A percentile compares a stretch with the other conserved stretches of the same genome.
phyloP scores from a whole-genome alignment of 192 early-diverging fungal species.

The Backusella psychrophila region DNA sequence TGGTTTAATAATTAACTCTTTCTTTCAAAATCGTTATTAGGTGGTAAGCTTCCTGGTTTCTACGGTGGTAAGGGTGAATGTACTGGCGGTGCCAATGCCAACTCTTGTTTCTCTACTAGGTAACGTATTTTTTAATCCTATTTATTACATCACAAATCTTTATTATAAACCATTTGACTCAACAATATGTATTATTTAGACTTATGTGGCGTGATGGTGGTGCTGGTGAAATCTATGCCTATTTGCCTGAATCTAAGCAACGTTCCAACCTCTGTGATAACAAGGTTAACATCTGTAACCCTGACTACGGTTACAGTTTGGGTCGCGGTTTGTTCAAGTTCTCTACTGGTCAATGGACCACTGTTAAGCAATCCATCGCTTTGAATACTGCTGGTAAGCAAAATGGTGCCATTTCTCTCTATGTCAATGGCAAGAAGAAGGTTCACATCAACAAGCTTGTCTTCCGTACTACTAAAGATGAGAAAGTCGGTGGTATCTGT shows the following conservation, averaged over 20 bases:
- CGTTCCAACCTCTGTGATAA: conserved; percentile 24
- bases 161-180: not conserved
- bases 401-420: conserved; percentile 17
- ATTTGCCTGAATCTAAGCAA: conserved; percentile 28
- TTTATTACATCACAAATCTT: not conserved
- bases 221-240: conserved; percentile 54
- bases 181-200: conserved; percentile 16
- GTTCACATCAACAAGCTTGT: conserved; percentile 9
- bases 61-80: conserved; percentile 50
- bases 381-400: conserved; percentile 26
- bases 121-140: conserved; percentile 20
- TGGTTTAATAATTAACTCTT: not conserved
- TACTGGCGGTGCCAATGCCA: conserved; percentile 46
- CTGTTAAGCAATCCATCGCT: conserved; percentile 40
- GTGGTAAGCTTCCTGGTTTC: conserved; percentile 60
- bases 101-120: conserved; percentile 52
- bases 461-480: conserved; percentile 4
- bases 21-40: conserved; percentile 7
- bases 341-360: conserved; percentile 42
- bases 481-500: conserved; percentile 26
- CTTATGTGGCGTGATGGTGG: conserved; percentile 49
- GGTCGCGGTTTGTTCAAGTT: conserved; percentile 50
- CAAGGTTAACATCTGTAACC: conserved; percentile 45
- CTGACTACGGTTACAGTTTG: conserved; percentile 48
- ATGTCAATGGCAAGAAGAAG: conserved; percentile 21